phyloP scores from a whole-genome alignment of 163 green algal genomes.

The Volvox carteri region DNA sequence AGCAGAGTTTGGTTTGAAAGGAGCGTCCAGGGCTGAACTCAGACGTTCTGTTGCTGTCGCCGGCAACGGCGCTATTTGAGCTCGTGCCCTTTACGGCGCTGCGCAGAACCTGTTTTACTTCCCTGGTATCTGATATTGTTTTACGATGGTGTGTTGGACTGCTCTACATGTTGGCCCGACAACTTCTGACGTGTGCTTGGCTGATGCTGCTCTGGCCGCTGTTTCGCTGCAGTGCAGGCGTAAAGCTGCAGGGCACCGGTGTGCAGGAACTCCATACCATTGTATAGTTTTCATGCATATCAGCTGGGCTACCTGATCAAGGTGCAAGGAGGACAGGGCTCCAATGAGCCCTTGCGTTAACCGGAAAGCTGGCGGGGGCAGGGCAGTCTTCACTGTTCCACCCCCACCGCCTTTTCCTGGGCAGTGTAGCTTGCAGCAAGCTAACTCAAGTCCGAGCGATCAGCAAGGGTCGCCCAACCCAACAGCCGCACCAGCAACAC shows the following conservation, averaged over 20 bases:
- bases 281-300: conserved; percentile 28
- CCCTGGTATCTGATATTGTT: background rate
- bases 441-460: background rate
- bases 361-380: conserved; percentile 30
- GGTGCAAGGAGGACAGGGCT: background rate
- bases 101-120: background rate
- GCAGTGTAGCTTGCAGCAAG: conserved; percentile 20
- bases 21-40: background rate
- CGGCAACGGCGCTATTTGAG: conserved; percentile 12
- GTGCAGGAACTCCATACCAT: background rate
- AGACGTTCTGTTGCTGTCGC: background rate
- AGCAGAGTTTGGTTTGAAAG: background rate
- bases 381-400: conserved; percentile 49
- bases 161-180: background rate
- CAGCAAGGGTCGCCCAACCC: background rate
- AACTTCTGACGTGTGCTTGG: background rate
- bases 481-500: background rate
- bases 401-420: conserved; percentile 29
- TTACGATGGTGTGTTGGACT: background rate
- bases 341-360: conserved; percentile 51
- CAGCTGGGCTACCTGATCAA: background rate
- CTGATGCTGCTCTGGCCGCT: conserved; percentile 10
- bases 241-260: background rate
- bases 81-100: conserved; percentile 25
- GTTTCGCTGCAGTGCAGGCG: conserved; percentile 11